These are phyloP conservation scores for Panellus pusillus DNA, from an alignment of 768 basidiomycete species.

Conservation along the genomic window DNA sequence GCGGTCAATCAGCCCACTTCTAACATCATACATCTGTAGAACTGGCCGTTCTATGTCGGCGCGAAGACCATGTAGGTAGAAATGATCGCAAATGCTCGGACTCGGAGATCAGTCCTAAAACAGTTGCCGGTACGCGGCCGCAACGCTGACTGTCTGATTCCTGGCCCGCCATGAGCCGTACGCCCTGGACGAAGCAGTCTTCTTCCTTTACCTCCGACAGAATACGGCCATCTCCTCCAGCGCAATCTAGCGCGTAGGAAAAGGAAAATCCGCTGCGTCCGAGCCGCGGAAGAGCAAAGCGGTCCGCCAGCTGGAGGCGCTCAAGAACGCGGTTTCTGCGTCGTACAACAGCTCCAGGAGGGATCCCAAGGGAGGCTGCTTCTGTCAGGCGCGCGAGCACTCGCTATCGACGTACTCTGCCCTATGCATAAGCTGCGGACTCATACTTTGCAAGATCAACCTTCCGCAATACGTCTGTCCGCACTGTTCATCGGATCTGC, in stretches of 20 bases:
- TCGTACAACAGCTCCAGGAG: slow-evolving; percentile 34
- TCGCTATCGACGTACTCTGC: slow-evolving; percentile 55
- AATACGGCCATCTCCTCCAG: slow-evolving; percentile 36
- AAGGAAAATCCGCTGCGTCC: slow-evolving; percentile 32
- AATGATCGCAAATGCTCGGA: too few species aligned
- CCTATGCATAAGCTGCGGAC: slow-evolving; percentile 57
- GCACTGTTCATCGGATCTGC: slow-evolving; percentile 44
- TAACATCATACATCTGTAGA: too few species aligned
- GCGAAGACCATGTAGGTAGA: too few species aligned
- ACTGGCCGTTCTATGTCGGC: too few species aligned
- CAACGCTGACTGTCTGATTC: too few species aligned
- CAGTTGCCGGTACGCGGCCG: too few species aligned
- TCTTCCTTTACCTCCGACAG: slow-evolving; percentile 60
- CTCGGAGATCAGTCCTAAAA: too few species aligned
- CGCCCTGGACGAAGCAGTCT: slow-evolving; percentile 43
- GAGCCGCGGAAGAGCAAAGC: slow-evolving; percentile 46
- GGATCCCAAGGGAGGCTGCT: slow-evolving; percentile 68
- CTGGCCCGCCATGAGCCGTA: slow-evolving; percentile 36
- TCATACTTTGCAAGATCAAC: slow-evolving; percentile 63
- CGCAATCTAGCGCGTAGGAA: slow-evolving; percentile 35
- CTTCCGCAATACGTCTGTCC: slow-evolving; percentile 56
- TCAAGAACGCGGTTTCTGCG: slow-evolving; percentile 35
- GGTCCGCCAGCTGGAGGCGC: slow-evolving; percentile 47
- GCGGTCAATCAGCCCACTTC: too few species aligned
- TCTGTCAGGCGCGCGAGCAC: slow-evolving; percentile 66